Conservation (phyloP, 768 basidiomycete genomes). For the Rubroboletus satanas region DNA sequence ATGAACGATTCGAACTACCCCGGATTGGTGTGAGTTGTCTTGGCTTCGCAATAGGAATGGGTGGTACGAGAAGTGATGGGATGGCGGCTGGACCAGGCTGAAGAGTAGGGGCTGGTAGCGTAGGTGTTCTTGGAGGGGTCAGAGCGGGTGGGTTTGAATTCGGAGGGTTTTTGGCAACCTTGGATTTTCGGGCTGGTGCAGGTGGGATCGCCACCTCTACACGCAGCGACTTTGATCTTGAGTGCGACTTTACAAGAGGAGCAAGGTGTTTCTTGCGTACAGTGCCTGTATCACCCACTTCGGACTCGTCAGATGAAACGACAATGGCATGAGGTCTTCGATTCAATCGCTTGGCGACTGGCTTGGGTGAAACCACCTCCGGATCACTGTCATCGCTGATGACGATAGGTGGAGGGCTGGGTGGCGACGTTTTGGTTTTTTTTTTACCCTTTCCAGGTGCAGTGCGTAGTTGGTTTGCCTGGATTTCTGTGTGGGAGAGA, state of each 20-base stretch:
- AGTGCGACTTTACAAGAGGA: slow-evolving; percentile 9
- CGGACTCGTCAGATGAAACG: slow-evolving; percentile 49
- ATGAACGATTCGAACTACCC: slow-evolving; percentile 34
- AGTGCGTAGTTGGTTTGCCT: slow-evolving; percentile 29
- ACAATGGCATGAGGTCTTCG: slow-evolving; percentile 24
- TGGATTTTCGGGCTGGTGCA: slow-evolving; percentile 23
- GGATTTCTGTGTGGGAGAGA: slow-evolving; percentile 45
- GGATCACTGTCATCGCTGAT: slow-evolving; percentile 30
- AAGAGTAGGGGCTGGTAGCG: neutral
- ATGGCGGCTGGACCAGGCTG: neutral
- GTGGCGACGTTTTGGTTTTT: neutral
- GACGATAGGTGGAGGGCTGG: slow-evolving; percentile 14
- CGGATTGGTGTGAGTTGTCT: slow-evolving; percentile 71
- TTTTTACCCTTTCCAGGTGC: slow-evolving; percentile 9
- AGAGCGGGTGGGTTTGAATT: neutral
- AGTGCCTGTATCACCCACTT: slow-evolving; percentile 25
- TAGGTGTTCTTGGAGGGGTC: slow-evolving; percentile 3
- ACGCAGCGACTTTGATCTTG: slow-evolving; percentile 18
- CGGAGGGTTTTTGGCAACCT: slow-evolving; percentile 13
- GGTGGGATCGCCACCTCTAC: slow-evolving; percentile 44
- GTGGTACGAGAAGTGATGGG: slow-evolving; percentile 6
- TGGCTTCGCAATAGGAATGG: slow-evolving; percentile 34
- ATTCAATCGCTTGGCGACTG: slow-evolving; percentile 9
- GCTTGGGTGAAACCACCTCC: slow-evolving; percentile 23
- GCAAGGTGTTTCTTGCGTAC: slow-evolving; percentile 2